Percentiles rank a stretch among this genome's conserved stretches.
These are phyloP conservation scores for Auricularia auricula-judae DNA, from an alignment of 768 basidiomycete species.

Conservation along the genomic window DNA sequence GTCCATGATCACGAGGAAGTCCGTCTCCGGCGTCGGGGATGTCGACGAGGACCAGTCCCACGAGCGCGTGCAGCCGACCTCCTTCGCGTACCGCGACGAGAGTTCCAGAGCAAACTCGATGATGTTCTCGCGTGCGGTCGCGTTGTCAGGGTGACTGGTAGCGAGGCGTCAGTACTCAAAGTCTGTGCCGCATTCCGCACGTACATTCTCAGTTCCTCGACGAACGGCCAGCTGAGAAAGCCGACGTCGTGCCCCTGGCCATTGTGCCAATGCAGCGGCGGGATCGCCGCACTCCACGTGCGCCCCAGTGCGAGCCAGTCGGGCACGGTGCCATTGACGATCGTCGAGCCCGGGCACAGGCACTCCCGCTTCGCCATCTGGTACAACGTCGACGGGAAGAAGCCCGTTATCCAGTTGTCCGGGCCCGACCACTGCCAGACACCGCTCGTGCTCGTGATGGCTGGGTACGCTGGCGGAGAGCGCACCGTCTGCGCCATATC, in stretches of 20 bases:
- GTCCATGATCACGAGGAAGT: slow-evolving; percentile 49
- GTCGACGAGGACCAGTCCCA: background rate
- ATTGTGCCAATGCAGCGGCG: slow-evolving; percentile 37
- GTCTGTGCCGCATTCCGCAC: slow-evolving; percentile 10
- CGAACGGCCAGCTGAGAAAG: slow-evolving; percentile 59
- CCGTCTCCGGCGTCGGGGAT: background rate
- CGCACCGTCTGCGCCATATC: slow-evolving; percentile 37
- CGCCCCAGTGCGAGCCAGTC: slow-evolving; percentile 46
- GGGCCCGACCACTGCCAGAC: slow-evolving; percentile 29
- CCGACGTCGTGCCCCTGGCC: slow-evolving; percentile 58
- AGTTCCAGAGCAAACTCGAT: slow-evolving; percentile 47
- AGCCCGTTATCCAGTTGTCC: slow-evolving; percentile 58
- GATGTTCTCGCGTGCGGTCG: slow-evolving; percentile 43
- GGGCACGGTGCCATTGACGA: slow-evolving; percentile 25
- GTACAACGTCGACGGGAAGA: slow-evolving; percentile 53
- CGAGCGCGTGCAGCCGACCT: slow-evolving; percentile 30
- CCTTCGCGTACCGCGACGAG: slow-evolving; percentile 43
- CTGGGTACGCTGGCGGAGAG: slow-evolving; percentile 39
- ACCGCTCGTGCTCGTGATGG: slow-evolving; percentile 33
- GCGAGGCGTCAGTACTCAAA: slow-evolving; percentile 25
- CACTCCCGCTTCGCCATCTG: slow-evolving; percentile 42
- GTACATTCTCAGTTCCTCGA: slow-evolving; percentile 48
- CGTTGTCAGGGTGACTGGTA: slow-evolving; percentile 23
- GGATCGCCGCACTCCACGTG: slow-evolving; percentile 38
- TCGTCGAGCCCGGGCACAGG: slow-evolving; percentile 33